Percentiles rank a stretch among this genome's conserved stretches.
phyloP scores from a whole-genome alignment of 441 rosid species.

The Gossypium schwendimanii region DNA sequence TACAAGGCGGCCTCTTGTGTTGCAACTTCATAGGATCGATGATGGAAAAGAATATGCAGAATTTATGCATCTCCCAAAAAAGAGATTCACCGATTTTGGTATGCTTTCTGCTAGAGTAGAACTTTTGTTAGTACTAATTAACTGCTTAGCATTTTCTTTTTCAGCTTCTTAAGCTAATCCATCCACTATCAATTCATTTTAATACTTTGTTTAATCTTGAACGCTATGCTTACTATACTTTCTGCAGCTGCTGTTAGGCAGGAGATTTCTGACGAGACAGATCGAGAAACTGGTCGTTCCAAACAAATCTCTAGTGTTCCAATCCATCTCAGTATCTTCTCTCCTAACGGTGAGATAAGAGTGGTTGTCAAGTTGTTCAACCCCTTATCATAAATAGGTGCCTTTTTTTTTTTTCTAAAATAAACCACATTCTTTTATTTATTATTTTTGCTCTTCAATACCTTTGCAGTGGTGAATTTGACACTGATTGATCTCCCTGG shows the following conservation, averaged over 20 bases:
- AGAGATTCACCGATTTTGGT: slow-evolving; percentile 83
- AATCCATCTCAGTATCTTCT: slow-evolving; percentile 81
- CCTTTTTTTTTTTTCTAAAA: neutral
- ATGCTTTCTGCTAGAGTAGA: neutral
- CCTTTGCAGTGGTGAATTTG: slow-evolving; percentile 75
- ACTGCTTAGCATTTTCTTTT: neutral
- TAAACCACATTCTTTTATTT: neutral
- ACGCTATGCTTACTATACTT: slow-evolving; percentile 5
- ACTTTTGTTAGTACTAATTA: neutral
- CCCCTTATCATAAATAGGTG: neutral
- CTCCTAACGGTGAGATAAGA: slow-evolving; percentile 73
- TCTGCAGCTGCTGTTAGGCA: slow-evolving; percentile 74
- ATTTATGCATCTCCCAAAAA: slow-evolving; percentile 85
- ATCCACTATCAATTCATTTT: neutral
- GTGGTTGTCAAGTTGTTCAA: neutral
- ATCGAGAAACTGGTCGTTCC: slow-evolving; percentile 82
- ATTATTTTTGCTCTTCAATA: neutral
- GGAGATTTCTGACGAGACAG: slow-evolving; percentile 91
- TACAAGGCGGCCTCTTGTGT: slow-evolving; percentile 90
- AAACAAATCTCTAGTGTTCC: slow-evolving; percentile 82
- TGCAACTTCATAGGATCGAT: slow-evolving; percentile 85
- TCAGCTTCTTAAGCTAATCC: neutral
- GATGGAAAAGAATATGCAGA: slow-evolving; percentile 91
- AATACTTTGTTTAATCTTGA: neutral
- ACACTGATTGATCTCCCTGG: slow-evolving; percentile 95